These are phyloP conservation scores for Pleurotus cornucopiae DNA, from an alignment of 768 basidiomycete genomes.

Conservation along the genomic window DNA sequence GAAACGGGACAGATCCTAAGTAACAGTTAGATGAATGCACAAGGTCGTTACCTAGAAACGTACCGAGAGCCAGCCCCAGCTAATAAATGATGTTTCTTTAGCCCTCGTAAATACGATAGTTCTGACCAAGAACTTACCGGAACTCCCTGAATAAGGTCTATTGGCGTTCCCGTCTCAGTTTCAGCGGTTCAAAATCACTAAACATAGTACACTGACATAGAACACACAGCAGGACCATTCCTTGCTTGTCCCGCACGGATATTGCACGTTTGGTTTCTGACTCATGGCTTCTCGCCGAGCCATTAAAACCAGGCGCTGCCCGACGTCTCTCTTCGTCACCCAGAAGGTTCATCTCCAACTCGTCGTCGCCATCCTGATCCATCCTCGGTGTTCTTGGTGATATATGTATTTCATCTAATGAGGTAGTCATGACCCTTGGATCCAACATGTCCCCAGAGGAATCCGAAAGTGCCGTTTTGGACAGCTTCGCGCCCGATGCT, in stretches of 20 bases:
- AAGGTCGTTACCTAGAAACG: not conserved
- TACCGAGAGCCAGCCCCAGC: conserved; percentile 88
- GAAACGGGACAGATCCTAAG: conserved; percentile 91
- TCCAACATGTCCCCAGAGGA: conserved; percentile 36
- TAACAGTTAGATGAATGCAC: conserved; percentile 4
- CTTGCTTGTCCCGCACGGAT: conserved; percentile 74
- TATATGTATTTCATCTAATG: conserved; percentile 55
- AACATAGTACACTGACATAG: conserved; percentile 61
- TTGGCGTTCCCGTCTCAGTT: conserved; percentile 10
- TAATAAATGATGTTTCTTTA: conserved; percentile 21
- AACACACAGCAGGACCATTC: conserved; percentile 80
- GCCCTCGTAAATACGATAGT: conserved; percentile 5
- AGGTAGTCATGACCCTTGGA: conserved; percentile 52
- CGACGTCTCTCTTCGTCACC: conserved; percentile 49
- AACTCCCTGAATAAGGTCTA: conserved; percentile 83
- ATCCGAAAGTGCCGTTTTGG: conserved; percentile 22
- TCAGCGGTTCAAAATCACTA: conserved; percentile 2
- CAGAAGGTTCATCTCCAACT: conserved; percentile 59
- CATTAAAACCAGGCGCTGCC: conserved; percentile 39
- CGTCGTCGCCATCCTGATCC: conserved; percentile 43
- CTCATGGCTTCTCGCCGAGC: conserved; percentile 27
- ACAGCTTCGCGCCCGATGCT: conserved; percentile 12
- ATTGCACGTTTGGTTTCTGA: conserved; percentile 43
- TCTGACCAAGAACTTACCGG: conserved; percentile 53
- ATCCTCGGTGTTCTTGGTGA: conserved; percentile 45